A percentile compares a stretch with the other conserved stretches of the same genome.
Conservation (phyloP, 23 red algal genomes). For the Chondrus crispus region DNA sequence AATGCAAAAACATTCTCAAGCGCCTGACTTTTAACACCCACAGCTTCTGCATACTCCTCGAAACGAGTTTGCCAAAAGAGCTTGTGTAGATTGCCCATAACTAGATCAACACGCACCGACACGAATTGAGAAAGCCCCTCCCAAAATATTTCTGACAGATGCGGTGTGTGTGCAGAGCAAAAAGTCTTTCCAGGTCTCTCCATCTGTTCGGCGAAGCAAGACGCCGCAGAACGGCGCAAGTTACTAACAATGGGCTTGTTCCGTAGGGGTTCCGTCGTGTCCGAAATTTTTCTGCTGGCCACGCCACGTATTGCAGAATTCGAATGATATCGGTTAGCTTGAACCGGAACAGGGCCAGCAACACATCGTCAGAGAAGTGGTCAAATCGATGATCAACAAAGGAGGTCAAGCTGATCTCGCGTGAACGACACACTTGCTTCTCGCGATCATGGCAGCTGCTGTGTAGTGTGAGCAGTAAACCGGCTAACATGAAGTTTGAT, state of each 20-base stretch:
- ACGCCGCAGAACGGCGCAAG: not conserved
- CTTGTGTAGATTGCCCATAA: not conserved
- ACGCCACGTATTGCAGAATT: not conserved
- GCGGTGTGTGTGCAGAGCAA: not conserved
- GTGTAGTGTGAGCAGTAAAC: too few relatives aligned
- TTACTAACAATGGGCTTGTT: not conserved
- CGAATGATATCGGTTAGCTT: not conserved
- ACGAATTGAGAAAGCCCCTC: not conserved
- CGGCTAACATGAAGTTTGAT: too few relatives aligned
- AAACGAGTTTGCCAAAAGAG: not conserved
- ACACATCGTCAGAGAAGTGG: too few relatives aligned
- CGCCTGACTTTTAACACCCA: not conserved
- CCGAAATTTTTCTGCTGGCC: not conserved
- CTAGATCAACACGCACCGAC: not conserved
- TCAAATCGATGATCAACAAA: too few relatives aligned
- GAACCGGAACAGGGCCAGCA: not conserved
- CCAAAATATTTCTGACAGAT: constrained; percentile 35
- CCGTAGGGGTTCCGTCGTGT: not conserved
- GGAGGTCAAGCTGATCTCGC: too few relatives aligned
- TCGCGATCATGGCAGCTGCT: too few relatives aligned
- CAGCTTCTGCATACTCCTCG: not conserved
- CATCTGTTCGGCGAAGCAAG: constrained; percentile 4
- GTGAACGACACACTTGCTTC: too few relatives aligned
- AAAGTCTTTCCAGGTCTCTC: not conserved
- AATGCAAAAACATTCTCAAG: not conserved